A percentile compares a stretch with the other conserved stretches of the same genome.
Evolutionary conservation across 129 eudicot species (phyloP).

Genomic region (Pseudognaphalium luteoalbum): DNA sequence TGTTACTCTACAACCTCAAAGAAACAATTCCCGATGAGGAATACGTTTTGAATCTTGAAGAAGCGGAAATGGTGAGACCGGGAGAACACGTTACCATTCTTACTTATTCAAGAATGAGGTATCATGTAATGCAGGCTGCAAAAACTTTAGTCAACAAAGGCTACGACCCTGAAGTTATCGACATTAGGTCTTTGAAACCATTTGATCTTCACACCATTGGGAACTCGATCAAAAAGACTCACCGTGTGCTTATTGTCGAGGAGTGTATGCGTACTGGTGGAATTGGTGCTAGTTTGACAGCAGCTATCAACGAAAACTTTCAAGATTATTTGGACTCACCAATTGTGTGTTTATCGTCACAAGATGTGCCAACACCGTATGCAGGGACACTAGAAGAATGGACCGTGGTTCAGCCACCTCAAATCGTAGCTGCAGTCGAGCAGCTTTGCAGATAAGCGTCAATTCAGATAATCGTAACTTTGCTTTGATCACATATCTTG

Average conservation of each 20-base stretch:
- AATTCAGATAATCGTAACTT: not conserved
- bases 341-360: conserved; percentile 85
- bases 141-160: conserved; percentile 93
- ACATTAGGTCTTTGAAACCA: conserved; percentile 86
- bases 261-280: conserved; percentile 99
- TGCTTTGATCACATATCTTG: not conserved
- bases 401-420: conserved; percentile 95
- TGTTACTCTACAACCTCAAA: conserved; percentile 81
- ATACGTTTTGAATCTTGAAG: conserved; percentile 72
- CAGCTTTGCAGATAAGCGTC: conserved; percentile 69
- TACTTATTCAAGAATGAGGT: conserved; percentile 94
- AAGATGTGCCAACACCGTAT: conserved; percentile 98
- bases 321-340: conserved; percentile 93
- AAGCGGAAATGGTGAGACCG: conserved; percentile 96
- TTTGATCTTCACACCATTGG: conserved; percentile 91
- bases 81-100: conserved; percentile 87
- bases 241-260: conserved; percentile 90
- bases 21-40: conserved; percentile 95
- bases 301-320: conserved; percentile 83
- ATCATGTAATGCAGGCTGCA: conserved; percentile 95
- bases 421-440: conserved; percentile 96
- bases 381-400: conserved; percentile 85
- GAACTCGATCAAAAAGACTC: conserved; percentile 93
- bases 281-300: conserved; percentile 94
- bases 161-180: conserved; percentile 96